A percentile compares a stretch with the other conserved stretches of the same genome.
Conservation (phyloP, 2,329 filamentous ascomycete genomes). For the Exophiala bonariae region DNA sequence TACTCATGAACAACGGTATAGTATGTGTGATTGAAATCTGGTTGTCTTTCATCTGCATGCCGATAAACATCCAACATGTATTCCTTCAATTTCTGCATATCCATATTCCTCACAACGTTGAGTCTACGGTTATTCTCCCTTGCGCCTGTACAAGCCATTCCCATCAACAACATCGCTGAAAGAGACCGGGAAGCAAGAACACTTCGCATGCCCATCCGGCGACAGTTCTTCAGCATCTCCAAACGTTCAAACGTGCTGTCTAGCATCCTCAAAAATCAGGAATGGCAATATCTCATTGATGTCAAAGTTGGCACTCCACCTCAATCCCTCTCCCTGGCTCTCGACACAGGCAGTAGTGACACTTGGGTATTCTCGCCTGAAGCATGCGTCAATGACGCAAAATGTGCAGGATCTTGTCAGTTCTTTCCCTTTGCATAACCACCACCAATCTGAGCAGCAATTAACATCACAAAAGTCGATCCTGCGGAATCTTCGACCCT, state of each 20-base stretch:
- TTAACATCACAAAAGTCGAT: conserved; percentile 59
- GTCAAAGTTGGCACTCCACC: conserved; percentile 61
- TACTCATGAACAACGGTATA: too few relatives aligned
- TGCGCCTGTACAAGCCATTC: too few relatives aligned
- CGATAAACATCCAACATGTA: too few relatives aligned
- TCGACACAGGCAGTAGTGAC: conserved; percentile 69
- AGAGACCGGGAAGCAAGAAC: not conserved
- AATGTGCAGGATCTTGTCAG: not conserved
- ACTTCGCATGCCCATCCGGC: not conserved
- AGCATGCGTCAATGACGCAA: not conserved
- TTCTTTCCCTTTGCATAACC: not conserved
- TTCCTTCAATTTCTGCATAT: too few relatives aligned
- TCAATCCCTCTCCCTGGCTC: conserved; percentile 56
- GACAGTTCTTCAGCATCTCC: not conserved
- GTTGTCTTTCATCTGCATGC: too few relatives aligned
- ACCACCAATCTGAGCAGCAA: not conserved
- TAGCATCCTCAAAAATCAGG: not conserved
- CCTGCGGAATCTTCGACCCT: too few relatives aligned
- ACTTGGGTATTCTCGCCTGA: conserved; percentile 52
- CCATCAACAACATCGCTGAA: conserved; percentile 8
- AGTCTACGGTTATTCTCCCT: too few relatives aligned
- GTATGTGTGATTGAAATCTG: too few relatives aligned
- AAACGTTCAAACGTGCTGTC: not conserved
- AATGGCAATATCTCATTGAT: conserved; percentile 67
- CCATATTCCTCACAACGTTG: too few relatives aligned